Evolutionary conservation across 371 early-diverging fungal species (phyloP).

Genomic region (Circinella minor): DNA sequence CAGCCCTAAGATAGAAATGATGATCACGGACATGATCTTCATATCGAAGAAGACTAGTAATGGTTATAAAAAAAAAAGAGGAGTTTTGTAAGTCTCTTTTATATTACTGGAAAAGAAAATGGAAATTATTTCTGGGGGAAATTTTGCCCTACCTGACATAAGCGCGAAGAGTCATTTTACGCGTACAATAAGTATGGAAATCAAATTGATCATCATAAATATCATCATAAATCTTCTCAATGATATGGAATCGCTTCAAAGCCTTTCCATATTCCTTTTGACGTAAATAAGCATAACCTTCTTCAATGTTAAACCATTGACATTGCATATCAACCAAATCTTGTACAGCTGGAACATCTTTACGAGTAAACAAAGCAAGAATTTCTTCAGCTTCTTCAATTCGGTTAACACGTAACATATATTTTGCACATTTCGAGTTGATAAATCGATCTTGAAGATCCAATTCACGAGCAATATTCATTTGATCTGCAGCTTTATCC

Average conservation of each 20-base stretch:
- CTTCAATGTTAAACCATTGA: constrained; percentile 83
- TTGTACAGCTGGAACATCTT: constrained; percentile 77
- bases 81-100: not conserved
- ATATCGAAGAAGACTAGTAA: constrained; percentile 65
- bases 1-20: constrained; percentile 78
- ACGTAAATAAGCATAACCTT: constrained; percentile 72
- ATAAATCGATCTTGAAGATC: constrained; percentile 95
- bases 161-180: constrained; percentile 87
- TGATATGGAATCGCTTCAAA: constrained; percentile 84
- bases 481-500: constrained; percentile 65
- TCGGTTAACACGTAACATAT: constrained; percentile 85
- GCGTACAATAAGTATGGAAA: constrained; percentile 93
- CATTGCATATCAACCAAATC: constrained; percentile 93
- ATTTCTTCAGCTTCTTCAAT: constrained; percentile 85
- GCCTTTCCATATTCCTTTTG: constrained; percentile 79
- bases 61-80: too few species aligned
- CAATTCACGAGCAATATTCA: constrained; percentile 88
- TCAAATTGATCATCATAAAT: constrained; percentile 95
- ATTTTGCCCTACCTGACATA: constrained; percentile 64
- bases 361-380: constrained; percentile 80
- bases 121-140: not conserved
- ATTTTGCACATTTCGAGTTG: constrained; percentile 95
- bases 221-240: constrained; percentile 82
- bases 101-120: not conserved
- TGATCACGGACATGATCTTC: constrained; percentile 79